A percentile compares a stretch with the other conserved stretches of the same genome.
phyloP scores from a whole-genome alignment of 805 yeast species.

The Yarrowia sp. region DNA sequence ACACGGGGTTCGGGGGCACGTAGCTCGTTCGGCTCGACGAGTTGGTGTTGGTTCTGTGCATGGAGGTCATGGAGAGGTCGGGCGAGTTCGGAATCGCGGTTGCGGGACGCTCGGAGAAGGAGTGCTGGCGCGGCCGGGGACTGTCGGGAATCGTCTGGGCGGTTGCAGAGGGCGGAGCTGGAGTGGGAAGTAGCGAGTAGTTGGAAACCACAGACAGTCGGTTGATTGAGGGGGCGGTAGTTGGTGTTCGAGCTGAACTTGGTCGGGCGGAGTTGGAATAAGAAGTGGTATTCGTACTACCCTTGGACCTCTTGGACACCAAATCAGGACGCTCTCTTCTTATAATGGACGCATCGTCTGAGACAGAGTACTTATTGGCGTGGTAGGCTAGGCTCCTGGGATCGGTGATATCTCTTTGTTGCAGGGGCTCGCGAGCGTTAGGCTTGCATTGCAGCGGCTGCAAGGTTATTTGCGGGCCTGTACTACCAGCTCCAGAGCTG shows the following conservation, averaged over 20 bases:
- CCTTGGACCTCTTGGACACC: background rate
- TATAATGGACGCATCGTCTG: constrained; percentile 20
- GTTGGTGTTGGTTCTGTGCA: constrained; percentile 9
- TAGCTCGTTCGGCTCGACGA: background rate
- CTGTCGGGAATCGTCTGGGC: constrained; percentile 21
- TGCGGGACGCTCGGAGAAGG: background rate
- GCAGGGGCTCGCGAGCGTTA: constrained; percentile 22
- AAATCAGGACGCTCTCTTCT: constrained; percentile 8
- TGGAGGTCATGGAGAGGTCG: background rate
- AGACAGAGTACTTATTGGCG: constrained; percentile 29
- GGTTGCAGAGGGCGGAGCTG: background rate
- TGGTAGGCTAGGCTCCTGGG: constrained; percentile 29
- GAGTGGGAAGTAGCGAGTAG: constrained; percentile 8
- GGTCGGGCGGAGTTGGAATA: no score
- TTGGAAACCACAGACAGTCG: background rate
- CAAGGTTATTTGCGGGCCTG: constrained; percentile 14
- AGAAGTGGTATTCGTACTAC: no score
- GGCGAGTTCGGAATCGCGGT: background rate
- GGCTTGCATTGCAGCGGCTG: constrained; percentile 36
- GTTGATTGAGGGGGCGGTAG: background rate
- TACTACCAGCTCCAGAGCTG: background rate
- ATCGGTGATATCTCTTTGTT: constrained; percentile 26
- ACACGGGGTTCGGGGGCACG: constrained; percentile 9
- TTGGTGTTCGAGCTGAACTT: background rate
- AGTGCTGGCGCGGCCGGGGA: background rate